phyloP scores from a whole-genome alignment of 257 asterid species.

The Cruciata laevipes region DNA sequence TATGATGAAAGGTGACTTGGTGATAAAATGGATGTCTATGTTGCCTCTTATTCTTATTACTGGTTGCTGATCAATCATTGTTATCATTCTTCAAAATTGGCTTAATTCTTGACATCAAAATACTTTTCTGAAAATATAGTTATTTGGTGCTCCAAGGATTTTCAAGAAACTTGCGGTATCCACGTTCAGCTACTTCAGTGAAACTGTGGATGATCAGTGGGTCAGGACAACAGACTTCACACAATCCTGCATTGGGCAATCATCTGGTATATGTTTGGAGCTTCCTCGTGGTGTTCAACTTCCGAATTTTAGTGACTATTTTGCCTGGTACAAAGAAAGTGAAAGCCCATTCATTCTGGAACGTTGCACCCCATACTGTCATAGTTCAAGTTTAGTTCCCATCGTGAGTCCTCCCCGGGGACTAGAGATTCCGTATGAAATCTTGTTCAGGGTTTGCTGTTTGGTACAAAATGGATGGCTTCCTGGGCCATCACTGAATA shows the following conservation, averaged over 20 bases:
- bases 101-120: background rate
- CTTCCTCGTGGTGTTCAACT: conserved; percentile 42
- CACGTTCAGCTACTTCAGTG: conserved; percentile 27
- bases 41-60: background rate
- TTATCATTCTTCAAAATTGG: background rate
- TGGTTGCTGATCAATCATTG: too few species aligned
- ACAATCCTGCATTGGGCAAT: conserved; percentile 56
- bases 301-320: conserved; percentile 56
- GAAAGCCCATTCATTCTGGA: conserved; percentile 30
- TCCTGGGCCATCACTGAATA: conserved; percentile 59
- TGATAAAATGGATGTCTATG: background rate
- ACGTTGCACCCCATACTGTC: conserved; percentile 37
- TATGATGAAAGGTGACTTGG: background rate
- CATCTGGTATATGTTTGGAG: conserved; percentile 74
- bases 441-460: conserved; percentile 55
- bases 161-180: conserved; percentile 37
- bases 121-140: conserved; percentile 24
- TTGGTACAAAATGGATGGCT: conserved; percentile 68
- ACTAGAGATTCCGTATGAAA: conserved; percentile 40
- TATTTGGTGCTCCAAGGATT: conserved; percentile 80
- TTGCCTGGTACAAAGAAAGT: conserved; percentile 47
- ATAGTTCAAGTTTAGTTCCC: conserved; percentile 13
- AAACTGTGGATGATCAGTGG: conserved; percentile 76
- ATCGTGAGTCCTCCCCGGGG: conserved; percentile 49
- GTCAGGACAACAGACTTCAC: conserved; percentile 81